phyloP scores from a whole-genome alignment of 768 basidiomycete species.

The Serpula lacrymans region DNA sequence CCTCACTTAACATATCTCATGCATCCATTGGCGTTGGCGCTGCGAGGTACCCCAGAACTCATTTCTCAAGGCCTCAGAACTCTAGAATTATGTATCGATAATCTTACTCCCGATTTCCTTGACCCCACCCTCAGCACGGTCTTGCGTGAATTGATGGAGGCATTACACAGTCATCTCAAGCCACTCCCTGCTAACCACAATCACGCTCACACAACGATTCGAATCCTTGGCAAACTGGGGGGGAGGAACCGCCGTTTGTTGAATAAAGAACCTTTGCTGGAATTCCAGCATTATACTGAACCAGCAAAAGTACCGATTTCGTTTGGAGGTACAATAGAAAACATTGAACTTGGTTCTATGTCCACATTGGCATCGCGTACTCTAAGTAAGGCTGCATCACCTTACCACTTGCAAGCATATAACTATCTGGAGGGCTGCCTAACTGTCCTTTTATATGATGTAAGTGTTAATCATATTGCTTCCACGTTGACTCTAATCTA shows the following conservation, averaged over 20 bases:
- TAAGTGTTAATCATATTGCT: slow-evolving; percentile 26
- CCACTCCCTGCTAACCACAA: slow-evolving; percentile 87
- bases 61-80: slow-evolving; percentile 95
- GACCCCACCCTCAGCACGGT: slow-evolving; percentile 94
- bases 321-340: slow-evolving; percentile 64
- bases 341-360: slow-evolving; percentile 64
- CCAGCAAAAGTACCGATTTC: slow-evolving; percentile 69
- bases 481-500: slow-evolving; percentile 6
- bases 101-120: slow-evolving; percentile 94
- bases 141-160: slow-evolving; percentile 90
- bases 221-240: slow-evolving; percentile 94
- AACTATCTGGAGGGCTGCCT: slow-evolving; percentile 68
- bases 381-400: slow-evolving; percentile 44
- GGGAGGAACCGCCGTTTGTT: slow-evolving; percentile 89
- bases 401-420: slow-evolving; percentile 60
- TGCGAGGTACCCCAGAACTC: slow-evolving; percentile 83
- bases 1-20: slow-evolving; percentile 94
- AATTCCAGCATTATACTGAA: slow-evolving; percentile 67
- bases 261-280: slow-evolving; percentile 72
- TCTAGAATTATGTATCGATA: slow-evolving; percentile 98
- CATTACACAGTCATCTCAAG: slow-evolving; percentile 85
- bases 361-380: slow-evolving; percentile 62
- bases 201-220: slow-evolving; percentile 90
- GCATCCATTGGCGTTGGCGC: slow-evolving; percentile 90
- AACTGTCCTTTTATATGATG: slow-evolving; percentile 74